Base-by-base conservation (phyloP, 768 basidiomycete species). In the Psilocybe cubensis region DNA sequence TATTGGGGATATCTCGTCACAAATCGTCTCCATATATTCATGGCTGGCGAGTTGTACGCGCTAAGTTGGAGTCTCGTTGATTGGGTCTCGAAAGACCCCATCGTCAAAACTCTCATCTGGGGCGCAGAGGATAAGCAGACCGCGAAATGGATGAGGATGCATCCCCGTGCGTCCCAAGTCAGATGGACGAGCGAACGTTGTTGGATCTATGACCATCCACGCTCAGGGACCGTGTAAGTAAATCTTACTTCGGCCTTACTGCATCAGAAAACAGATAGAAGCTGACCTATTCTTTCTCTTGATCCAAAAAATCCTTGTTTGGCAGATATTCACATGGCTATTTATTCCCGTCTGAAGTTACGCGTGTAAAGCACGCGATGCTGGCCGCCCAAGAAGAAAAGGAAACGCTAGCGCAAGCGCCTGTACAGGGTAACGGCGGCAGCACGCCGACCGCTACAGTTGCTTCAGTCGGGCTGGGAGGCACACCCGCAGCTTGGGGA, bases 121-220 rank as follows among this genome's bases (percentile, higher is more conserved):
- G 96, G 96, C 10, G 88, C 91, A 0, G 96, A 98, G 78, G 96
- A 98, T 73, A 95, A 97, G 72, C 89, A 93, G 64, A 91, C 91
- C 4, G 87, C 94, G 7, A 91, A 86, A 61, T 98, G 96, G 96
- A 94, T 98, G 85, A 79, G 82, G 18, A 67, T 87, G 52, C 96
- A 97, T 74, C 95, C 96, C 0, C 83, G 81, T 42, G 84, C 89
- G 12, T 74, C 81, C 25, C 83, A 89, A 63, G 84, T 99, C 38
- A 84, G 93, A 42, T 98, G 96, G 96, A 81, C 82, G 28, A 88
- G 91, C 63, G 96, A 99, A 68, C 84, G 89, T 24, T 98, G 96
- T 73, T 96, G 94, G 92, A 93, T 99, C 62, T 98, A 99, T 72
- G 96, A 99, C 69, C 96, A 98, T 73, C 96, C 96, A 1, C 88